Percentiles rank a stretch among this genome's conserved stretches.
Conservation (phyloP, 345 rosid genomes). For the Sonneratia alba region DNA sequence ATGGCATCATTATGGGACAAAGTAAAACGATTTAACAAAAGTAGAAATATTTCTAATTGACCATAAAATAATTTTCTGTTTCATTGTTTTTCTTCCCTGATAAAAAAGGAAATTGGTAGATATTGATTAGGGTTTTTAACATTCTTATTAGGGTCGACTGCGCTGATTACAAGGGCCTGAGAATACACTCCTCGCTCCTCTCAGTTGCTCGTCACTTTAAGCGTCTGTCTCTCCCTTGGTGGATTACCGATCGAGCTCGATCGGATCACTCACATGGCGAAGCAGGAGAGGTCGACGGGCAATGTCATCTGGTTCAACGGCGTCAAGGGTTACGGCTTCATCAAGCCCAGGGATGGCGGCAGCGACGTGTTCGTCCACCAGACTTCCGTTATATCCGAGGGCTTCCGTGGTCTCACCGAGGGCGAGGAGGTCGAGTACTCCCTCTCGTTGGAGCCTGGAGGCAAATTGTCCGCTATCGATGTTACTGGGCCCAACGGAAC, state of each 20-base stretch:
- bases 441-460: conserved; percentile 23
- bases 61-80: background rate
- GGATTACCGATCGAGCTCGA: background rate
- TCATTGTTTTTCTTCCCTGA: background rate
- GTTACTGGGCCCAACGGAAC: conserved; percentile 41
- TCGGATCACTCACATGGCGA: conserved; percentile 16
- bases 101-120: background rate
- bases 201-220: background rate
- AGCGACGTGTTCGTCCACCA: conserved; percentile 77
- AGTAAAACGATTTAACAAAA: too few relatives aligned
- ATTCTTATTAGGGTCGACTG: background rate
- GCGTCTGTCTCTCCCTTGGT: background rate
- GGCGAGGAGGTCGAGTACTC: conserved; percentile 47
- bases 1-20: too few relatives aligned
- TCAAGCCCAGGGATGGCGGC: conserved; percentile 55
- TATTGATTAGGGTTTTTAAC: background rate
- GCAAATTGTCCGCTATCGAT: conserved; percentile 38
- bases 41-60: too few relatives aligned
- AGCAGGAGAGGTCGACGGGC: conserved; percentile 44
- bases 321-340: conserved; percentile 65
- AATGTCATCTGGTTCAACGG: conserved; percentile 55
- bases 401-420: conserved; percentile 41
- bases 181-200: background rate
- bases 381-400: conserved; percentile 52
- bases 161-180: background rate